Evolutionary conservation across 2,329 filamentous ascomycete species (phyloP), one percentile per base, ranked within the genome.

Genomic region (Nothopassalora personata): DNA sequence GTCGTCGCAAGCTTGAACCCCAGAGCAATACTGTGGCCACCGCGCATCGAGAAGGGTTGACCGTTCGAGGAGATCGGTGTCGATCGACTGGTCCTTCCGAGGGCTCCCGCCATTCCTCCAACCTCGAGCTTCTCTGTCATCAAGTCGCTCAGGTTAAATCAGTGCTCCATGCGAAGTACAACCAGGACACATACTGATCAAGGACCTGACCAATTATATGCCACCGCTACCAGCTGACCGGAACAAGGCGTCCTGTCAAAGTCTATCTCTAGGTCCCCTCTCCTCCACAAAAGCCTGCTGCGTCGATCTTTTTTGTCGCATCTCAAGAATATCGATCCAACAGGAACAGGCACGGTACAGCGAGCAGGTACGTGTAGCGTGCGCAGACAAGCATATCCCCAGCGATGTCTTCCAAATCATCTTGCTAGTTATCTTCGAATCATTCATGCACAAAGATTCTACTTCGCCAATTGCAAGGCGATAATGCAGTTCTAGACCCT

Each of bases 391-490:
- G 58, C 34, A 52, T 39, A 31, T 53, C 45, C 49, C 55, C 30
- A 48, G 50, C 30, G 19, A 61, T 19, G 53, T 54, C 60, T 64
- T 64, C 62, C 62, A 64, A 64, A 64, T 64, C 52, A 56, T 53
- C 15, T 39, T 47, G 34, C 56, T 52, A 53, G 59, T 23, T 36
- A 36, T 9, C 46, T 45, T 52, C 45, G 36, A 43, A 18, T 47
- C 34, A 18, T 49, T 19, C 23, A 54, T 34, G 19, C 28, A 27
- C 51, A 53, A 27, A 56, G 30, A 56, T 39, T n/a, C 13, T 18
- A n/a, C n/a, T 28, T 28, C n/a, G 46, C 59, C 57, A 56, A 58
- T 61, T 13, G 52, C 30, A 46, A 48, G 36, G 31, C n/a, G 43
- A 27, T 7, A 43, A 51, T 18, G 49, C 33, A 33, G 56, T 46